A percentile compares a stretch with the other conserved stretches of the same genome.
Conservation (phyloP, 2,329 filamentous ascomycete species). For the Clathrospora elynae region DNA sequence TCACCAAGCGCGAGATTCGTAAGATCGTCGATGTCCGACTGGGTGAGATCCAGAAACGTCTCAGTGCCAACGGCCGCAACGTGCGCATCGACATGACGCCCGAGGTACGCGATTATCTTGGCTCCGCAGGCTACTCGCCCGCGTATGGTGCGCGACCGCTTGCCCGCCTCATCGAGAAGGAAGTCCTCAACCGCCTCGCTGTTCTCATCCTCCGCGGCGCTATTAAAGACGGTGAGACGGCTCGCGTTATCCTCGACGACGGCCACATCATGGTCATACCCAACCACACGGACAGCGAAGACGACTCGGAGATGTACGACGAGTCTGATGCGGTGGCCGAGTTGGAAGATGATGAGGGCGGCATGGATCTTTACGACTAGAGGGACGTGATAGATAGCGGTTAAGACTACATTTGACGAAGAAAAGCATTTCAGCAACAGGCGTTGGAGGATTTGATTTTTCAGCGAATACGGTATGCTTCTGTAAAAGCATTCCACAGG, state of each 20-base stretch:
- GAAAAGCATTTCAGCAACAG: constrained; percentile 15
- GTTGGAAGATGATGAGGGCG: constrained; percentile 57
- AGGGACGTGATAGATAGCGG: neutral
- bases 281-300: constrained; percentile 76
- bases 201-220: constrained; percentile 86
- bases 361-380: constrained; percentile 72
- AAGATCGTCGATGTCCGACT: constrained; percentile 94
- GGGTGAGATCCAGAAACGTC: constrained; percentile 84
- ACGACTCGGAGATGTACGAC: constrained; percentile 75
- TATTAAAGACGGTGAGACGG: constrained; percentile 83
- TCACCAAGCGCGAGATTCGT: constrained; percentile 86
- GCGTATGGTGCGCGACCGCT: constrained; percentile 92
- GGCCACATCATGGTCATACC: constrained; percentile 80
- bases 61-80: constrained; percentile 83
- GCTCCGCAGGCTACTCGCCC: constrained; percentile 88
- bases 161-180: constrained; percentile 90
- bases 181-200: constrained; percentile 91
- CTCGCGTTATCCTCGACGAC: constrained; percentile 76
- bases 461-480: neutral
- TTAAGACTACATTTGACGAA: neutral
- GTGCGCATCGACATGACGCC: constrained; percentile 81
- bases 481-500: constrained; percentile 4
- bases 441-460: constrained; percentile 14
- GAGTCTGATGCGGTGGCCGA: constrained; percentile 78
- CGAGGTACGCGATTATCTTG: constrained; percentile 91